Percentiles rank a stretch among this genome's conserved stretches.
Evolutionary conservation across 2,329 filamentous ascomycete species (phyloP).

Genomic region (Sphaerulina vaccinii): DNA sequence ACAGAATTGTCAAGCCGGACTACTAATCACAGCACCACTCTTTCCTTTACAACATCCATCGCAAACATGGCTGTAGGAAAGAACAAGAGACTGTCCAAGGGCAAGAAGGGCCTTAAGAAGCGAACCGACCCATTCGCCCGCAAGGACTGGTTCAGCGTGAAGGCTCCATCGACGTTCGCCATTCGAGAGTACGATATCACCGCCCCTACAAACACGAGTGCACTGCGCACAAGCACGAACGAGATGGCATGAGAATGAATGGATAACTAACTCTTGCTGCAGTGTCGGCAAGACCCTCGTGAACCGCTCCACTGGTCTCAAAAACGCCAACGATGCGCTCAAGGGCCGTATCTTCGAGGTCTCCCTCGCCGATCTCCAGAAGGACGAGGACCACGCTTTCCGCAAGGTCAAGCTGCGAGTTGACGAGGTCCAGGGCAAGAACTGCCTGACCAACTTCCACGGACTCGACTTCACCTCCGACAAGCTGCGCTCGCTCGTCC

Average conservation of each 20-base stretch:
- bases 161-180: slow-evolving; percentile 96
- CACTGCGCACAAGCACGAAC: slow-evolving; percentile 8
- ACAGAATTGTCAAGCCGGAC: not conserved
- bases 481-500: slow-evolving; percentile 98
- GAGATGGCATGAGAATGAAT: slow-evolving; percentile 9
- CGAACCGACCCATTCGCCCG: slow-evolving; percentile 95
- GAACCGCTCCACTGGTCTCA: slow-evolving; percentile 98
- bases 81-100: slow-evolving; percentile 99
- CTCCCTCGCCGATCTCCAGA: slow-evolving; percentile 97
- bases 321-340: slow-evolving; percentile 99
- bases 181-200: slow-evolving; percentile 79
- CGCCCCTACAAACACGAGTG: slow-evolving; percentile 18
- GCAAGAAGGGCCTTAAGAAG: slow-evolving; percentile 99
- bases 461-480: slow-evolving; percentile 99
- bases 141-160: slow-evolving; percentile 99
- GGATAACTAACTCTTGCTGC: slow-evolving; percentile 41
- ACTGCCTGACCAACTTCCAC: slow-evolving; percentile 99
- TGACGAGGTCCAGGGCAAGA: slow-evolving; percentile 99
- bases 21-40: slow-evolving; percentile 27
- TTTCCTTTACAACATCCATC: slow-evolving; percentile 26
- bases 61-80: slow-evolving; percentile 73
- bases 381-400: slow-evolving; percentile 99
- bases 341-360: slow-evolving; percentile 99
- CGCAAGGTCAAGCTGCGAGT: slow-evolving; percentile 99
- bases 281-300: slow-evolving; percentile 99